Percentiles rank a stretch among this genome's conserved stretches.
Evolutionary conservation across 192 early-diverging fungal genomes (phyloP).

Genomic region (Jimgerdemannia lactiflua): DNA sequence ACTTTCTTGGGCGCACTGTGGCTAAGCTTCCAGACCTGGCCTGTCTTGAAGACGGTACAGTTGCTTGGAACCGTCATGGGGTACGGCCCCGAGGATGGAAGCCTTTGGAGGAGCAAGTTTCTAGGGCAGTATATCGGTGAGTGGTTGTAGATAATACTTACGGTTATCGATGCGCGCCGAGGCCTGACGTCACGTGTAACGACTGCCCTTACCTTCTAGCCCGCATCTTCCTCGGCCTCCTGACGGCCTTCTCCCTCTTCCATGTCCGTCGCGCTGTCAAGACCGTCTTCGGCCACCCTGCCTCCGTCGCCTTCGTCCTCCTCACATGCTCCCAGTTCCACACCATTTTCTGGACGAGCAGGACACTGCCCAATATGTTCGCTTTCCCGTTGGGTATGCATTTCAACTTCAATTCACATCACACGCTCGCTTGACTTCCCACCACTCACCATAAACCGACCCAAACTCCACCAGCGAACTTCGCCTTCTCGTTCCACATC

Average conservation of each 20-base stretch:
- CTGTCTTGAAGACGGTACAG: constrained; percentile 32
- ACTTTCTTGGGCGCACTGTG: constrained; percentile 85
- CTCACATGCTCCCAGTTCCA: constrained; percentile 97
- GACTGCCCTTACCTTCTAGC: no score
- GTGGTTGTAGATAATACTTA: not conserved
- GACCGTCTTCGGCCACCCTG: constrained; percentile 54
- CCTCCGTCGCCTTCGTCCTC: constrained; percentile 46
- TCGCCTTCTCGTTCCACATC: constrained; percentile 43
- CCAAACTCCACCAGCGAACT: constrained; percentile 11
- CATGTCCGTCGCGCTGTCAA: constrained; percentile 48
- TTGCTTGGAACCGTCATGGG: constrained; percentile 21
- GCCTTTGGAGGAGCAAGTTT: constrained; percentile 18
- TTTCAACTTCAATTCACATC: not conserved
- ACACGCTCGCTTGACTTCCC: not conserved
- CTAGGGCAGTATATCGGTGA: constrained; percentile 37
- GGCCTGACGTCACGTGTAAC: constrained; percentile 4
- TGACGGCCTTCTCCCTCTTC: constrained; percentile 45
- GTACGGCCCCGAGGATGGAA: not conserved
- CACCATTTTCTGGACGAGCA: constrained; percentile 82
- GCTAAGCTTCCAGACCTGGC: no score
- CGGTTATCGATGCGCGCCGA: no score
- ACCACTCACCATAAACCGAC: not conserved
- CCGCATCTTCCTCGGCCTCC: constrained; percentile 49
- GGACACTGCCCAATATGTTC: constrained; percentile 86
- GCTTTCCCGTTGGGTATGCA: constrained; percentile 61